These are phyloP conservation scores for Manihot esculenta DNA, from an alignment of 441 rosid species.

Conservation along the genomic window DNA sequence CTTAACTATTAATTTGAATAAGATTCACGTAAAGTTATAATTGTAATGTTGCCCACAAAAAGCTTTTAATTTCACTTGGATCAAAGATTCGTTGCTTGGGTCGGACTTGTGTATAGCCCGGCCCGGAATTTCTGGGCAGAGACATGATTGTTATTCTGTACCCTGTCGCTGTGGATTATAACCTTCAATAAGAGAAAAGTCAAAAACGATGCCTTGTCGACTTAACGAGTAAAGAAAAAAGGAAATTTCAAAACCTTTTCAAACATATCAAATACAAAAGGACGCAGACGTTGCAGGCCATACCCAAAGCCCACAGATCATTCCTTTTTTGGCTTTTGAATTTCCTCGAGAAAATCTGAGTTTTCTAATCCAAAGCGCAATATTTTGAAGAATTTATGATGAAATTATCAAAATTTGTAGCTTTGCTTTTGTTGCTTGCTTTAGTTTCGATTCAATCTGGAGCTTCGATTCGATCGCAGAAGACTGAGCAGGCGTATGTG, in stretches of 20 bases:
- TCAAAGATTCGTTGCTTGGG: too few species aligned
- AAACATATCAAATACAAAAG: not conserved
- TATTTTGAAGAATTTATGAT: slow-evolving; percentile 14
- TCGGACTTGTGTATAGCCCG: too few species aligned
- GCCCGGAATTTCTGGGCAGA: too few species aligned
- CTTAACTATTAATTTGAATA: too few species aligned
- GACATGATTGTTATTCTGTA: not conserved
- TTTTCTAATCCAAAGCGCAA: not conserved
- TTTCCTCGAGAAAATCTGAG: slow-evolving; percentile 25
- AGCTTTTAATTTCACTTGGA: too few species aligned
- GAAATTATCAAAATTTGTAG: slow-evolving; percentile 38
- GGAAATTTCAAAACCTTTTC: not conserved
- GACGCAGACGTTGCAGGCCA: not conserved
- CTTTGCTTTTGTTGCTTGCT: slow-evolving; percentile 26
- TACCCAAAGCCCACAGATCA: not conserved
- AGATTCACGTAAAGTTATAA: too few species aligned
- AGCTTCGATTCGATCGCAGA: slow-evolving; percentile 34
- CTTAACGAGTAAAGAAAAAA: not conserved
- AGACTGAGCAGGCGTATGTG: slow-evolving; percentile 67
- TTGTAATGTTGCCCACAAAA: too few species aligned
- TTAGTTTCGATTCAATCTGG: slow-evolving; percentile 34
- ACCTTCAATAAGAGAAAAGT: not conserved
- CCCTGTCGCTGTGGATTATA: not conserved
- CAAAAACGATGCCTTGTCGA: slow-evolving; percentile 11
- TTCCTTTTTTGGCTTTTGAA: not conserved